Conservation (phyloP, 139 green algal genomes). For the Yamagishiella unicocca region DNA sequence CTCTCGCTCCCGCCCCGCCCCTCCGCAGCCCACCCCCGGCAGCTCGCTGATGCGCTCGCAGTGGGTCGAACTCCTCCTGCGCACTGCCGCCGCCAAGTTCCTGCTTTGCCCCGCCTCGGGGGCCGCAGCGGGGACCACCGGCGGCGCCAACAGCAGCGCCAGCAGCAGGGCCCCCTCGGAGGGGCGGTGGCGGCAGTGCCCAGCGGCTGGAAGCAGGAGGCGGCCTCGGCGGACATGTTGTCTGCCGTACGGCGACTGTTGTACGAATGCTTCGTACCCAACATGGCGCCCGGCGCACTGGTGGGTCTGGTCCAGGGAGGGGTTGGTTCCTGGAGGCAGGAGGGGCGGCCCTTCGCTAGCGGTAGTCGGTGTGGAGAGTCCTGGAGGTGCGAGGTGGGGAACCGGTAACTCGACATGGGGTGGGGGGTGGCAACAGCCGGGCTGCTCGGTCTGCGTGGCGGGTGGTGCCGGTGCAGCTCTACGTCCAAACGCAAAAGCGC, state of each 20-base stretch:
- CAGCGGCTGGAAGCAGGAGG: too few species aligned
- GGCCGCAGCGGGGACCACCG: not conserved
- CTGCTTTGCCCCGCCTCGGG: not conserved
- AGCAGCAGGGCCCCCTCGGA: not conserved
- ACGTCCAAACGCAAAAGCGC: not conserved
- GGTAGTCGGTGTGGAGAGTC: not conserved
- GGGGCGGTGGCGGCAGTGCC: too few species aligned
- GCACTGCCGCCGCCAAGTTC: conserved; percentile 63
- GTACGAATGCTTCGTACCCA: too few species aligned
- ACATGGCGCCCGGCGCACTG: too few species aligned
- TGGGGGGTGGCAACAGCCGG: not conserved
- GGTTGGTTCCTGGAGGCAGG: too few species aligned
- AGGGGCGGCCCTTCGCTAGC: not conserved
- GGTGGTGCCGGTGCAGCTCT: not conserved
- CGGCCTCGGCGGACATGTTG: too few species aligned
- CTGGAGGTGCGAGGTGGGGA: not conserved
- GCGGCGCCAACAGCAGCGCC: not conserved
- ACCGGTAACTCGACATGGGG: too few species aligned
- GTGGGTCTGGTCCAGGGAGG: too few species aligned
- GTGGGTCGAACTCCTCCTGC: conserved; percentile 70
- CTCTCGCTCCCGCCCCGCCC: not conserved
- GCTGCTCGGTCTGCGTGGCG: not conserved
- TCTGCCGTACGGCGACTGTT: too few species aligned
- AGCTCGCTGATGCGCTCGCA: conserved; percentile 71
- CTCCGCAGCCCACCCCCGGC: conserved; percentile 53